Conservation (phyloP, 73 alveolate species). For the Diophrys appendiculata region DNA sequence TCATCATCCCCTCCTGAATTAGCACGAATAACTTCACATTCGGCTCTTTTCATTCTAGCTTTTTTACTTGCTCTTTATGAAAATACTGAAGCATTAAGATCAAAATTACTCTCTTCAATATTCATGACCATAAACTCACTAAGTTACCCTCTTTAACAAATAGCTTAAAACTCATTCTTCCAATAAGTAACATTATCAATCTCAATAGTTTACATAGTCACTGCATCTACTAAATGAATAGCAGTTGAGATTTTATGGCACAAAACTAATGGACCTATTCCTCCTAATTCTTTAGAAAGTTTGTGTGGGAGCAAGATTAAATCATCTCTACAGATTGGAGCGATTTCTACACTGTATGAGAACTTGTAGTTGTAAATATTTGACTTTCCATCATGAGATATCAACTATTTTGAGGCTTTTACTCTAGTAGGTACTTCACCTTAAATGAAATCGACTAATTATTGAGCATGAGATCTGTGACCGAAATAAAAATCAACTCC, state of each 20-base stretch:
- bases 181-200: conserved; percentile 86
- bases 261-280: conserved; percentile 94
- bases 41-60: conserved; percentile 46
- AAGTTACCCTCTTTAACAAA: conserved; percentile 52
- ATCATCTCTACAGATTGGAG: conserved; percentile 98
- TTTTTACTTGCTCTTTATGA: conserved; percentile 50
- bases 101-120: conserved; percentile 42
- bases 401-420: conserved; percentile 85
- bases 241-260: conserved; percentile 89
- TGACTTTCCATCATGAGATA: conserved; percentile 93
- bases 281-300: conserved; percentile 88
- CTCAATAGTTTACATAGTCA: conserved; percentile 85
- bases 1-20: conserved; percentile 61
- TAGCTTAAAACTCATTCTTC: conserved; percentile 79
- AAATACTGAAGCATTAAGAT: conserved; percentile 49
- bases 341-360: conserved; percentile 91
- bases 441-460: conserved; percentile 88
- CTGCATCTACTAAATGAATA: conserved; percentile 91
- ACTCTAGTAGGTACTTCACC: conserved; percentile 76
- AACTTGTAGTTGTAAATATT: conserved; percentile 84
- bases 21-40: conserved; percentile 66
- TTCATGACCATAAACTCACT: conserved; percentile 60
- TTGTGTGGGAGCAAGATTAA: conserved; percentile 87
- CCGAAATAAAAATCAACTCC: conserved; percentile 97
- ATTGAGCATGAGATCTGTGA: conserved; percentile 87